These are phyloP conservation scores for Lichtheimia ornata DNA, from an alignment of 371 early-diverging fungal species.

Conservation along the genomic window DNA sequence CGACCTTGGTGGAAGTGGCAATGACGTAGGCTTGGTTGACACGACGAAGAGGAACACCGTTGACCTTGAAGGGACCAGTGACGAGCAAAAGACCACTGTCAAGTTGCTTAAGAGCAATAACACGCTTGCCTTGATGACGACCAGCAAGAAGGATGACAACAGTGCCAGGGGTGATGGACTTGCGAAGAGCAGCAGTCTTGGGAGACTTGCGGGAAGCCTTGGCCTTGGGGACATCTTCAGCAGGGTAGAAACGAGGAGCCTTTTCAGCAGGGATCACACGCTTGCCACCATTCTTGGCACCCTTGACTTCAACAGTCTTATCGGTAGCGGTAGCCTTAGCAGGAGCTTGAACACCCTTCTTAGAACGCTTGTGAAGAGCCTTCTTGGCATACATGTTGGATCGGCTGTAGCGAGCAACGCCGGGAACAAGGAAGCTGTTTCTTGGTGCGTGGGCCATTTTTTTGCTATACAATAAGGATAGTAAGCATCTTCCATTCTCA, in stretches of 20 bases:
- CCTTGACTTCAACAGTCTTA: slow-evolving; percentile 71
- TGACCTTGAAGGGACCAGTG: slow-evolving; percentile 96
- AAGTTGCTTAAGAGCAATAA: slow-evolving; percentile 97
- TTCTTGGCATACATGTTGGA: slow-evolving; percentile 79
- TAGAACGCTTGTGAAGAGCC: slow-evolving; percentile 82
- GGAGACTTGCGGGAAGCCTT: slow-evolving; percentile 81
- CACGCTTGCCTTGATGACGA: slow-evolving; percentile 96
- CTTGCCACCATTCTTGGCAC: slow-evolving; percentile 81
- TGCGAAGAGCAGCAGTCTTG: slow-evolving; percentile 73
- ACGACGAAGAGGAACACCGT: slow-evolving; percentile 96
- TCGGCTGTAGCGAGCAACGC: slow-evolving; percentile 78
- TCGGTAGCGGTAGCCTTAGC: slow-evolving; percentile 55
- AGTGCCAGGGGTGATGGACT: slow-evolving; percentile 94
- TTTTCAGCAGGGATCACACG: slow-evolving; percentile 72
- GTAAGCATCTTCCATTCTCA: background rate
- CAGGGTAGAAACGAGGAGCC: slow-evolving; percentile 81
- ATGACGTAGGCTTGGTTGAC: slow-evolving; percentile 98
- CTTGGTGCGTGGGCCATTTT: slow-evolving; percentile 49
- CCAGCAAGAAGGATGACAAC: slow-evolving; percentile 96
- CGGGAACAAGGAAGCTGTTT: slow-evolving; percentile 80
- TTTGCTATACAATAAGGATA: background rate
- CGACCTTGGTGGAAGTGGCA: slow-evolving; percentile 96
- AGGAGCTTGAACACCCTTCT: slow-evolving; percentile 53
- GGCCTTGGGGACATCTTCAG: slow-evolving; percentile 77
- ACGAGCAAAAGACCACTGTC: slow-evolving; percentile 91